Evolutionary conservation across 2,329 filamentous ascomycete species (phyloP).

Genomic region (Thelonectria discophora): DNA sequence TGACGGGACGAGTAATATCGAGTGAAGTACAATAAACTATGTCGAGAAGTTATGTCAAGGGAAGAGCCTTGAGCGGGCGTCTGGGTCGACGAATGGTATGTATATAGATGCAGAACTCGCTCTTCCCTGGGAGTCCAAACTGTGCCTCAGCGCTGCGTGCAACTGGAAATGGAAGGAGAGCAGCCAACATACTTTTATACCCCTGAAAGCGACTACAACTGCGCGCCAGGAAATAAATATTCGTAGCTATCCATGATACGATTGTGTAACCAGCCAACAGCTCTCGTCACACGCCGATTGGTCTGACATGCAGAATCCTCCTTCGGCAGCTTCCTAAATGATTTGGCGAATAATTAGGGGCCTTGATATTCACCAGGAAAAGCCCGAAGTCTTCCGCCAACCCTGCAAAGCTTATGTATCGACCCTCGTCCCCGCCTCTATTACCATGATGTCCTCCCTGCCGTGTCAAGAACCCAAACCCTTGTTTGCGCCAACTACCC

Average conservation of each 20-base stretch:
- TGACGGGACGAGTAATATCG: no score
- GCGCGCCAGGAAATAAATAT: background rate
- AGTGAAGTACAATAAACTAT: no score
- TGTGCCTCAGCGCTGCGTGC: no score
- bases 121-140: no score
- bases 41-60: no score
- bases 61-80: no score
- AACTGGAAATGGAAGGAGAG: no score
- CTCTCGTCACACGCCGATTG: background rate
- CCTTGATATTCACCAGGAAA: background rate
- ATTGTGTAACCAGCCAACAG: background rate
- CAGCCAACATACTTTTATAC: background rate
- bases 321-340: background rate
- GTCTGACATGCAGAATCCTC: background rate
- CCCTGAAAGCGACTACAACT: background rate
- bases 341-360: background rate
- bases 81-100: no score
- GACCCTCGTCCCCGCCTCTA: background rate
- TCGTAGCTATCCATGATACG: background rate
- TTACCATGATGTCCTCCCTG: background rate
- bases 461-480: no score
- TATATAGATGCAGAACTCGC: no score
- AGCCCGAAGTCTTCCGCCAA: background rate
- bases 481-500: background rate
- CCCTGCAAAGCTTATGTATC: background rate